phyloP scores from a whole-genome alignment of 2,329 filamentous ascomycete species.

The Chaetomium strumarium region DNA sequence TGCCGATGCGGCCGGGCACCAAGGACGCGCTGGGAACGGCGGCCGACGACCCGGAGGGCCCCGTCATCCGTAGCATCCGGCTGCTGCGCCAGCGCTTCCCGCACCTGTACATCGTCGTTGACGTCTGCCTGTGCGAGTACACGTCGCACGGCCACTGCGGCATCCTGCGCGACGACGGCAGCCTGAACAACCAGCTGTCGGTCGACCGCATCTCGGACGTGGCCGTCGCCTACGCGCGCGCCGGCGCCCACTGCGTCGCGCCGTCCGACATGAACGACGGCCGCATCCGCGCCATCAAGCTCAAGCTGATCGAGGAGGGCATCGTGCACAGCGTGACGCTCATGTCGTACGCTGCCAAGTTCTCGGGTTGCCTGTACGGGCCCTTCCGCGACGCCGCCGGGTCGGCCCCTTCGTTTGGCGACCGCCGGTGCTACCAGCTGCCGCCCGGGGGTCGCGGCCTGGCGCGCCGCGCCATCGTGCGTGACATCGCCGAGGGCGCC shows the following conservation, averaged over 20 bases:
- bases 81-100: conserved; percentile 81
- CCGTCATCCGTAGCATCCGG: conserved; percentile 81
- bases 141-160: conserved; percentile 97
- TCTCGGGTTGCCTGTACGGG: conserved; percentile 92
- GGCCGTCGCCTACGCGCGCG: conserved; percentile 94
- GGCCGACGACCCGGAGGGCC: conserved; percentile 87
- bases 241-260: conserved; percentile 92
- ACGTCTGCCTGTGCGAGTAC: conserved; percentile 98
- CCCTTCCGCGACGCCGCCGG: conserved; percentile 96
- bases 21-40: conserved; percentile 91
- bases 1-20: conserved; percentile 70
- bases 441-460: conserved; percentile 88
- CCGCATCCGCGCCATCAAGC: conserved; percentile 92
- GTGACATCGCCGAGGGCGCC: conserved; percentile 89
- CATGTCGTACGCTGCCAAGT: conserved; percentile 98
- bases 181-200: conserved; percentile 85
- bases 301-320: conserved; percentile 92
- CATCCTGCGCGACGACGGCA: conserved; percentile 87
- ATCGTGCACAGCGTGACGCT: conserved; percentile 86
- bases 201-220: conserved; percentile 95
- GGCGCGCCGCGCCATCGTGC: conserved; percentile 79
- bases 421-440: conserved; percentile 94
- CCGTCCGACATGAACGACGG: conserved; percentile 99
- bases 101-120: conserved; percentile 81
- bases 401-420: conserved; percentile 84